phyloP scores from a whole-genome alignment of 768 basidiomycete species.

The Lactifluus subvellereus region DNA sequence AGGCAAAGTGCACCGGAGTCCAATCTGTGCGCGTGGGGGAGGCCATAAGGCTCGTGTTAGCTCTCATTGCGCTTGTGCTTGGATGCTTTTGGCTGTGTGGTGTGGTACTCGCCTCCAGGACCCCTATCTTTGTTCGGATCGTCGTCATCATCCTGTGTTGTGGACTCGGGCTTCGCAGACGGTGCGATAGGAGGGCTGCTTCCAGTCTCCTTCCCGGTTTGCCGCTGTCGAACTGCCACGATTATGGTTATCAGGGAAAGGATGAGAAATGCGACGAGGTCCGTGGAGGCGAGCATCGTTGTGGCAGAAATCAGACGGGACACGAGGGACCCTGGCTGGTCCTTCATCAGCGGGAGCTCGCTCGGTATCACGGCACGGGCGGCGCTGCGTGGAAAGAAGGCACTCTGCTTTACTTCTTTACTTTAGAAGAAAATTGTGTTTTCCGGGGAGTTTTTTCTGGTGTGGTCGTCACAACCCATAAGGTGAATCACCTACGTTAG shows the following conservation, averaged over 20 bases:
- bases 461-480: background rate
- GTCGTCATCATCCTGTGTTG: background rate
- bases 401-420: background rate
- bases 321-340: background rate
- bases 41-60: background rate
- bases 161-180: background rate
- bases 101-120: constrained; percentile 25
- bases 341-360: background rate
- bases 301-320: background rate
- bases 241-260: constrained; percentile 1
- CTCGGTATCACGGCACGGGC: background rate
- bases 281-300: background rate
- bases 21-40: constrained; percentile 37
- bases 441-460: no score
- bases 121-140: constrained; percentile 26
- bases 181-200: background rate
- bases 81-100: background rate
- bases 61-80: background rate
- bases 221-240: background rate
- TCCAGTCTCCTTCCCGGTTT: background rate
- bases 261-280: background rate
- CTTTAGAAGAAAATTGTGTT: background rate
- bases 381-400: background rate
- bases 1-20: constrained; percentile 45
- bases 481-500: no score